Base-by-base conservation (phyloP, 768 basidiomycete genomes). In the Pisolithus albus region DNA sequence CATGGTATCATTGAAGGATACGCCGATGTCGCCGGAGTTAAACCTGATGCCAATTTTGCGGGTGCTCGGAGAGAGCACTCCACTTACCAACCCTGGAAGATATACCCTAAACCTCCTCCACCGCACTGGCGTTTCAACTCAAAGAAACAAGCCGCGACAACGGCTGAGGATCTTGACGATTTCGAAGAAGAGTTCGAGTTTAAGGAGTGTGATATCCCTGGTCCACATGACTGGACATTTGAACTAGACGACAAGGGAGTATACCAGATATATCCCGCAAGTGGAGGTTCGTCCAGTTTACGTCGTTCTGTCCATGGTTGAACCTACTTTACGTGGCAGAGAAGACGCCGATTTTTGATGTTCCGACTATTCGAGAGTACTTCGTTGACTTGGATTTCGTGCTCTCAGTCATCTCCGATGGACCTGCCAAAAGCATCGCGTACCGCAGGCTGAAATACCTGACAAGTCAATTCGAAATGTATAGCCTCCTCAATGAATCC, bases 301-400 rank as follows among this genome's bases (percentile, higher is more conserved):
- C 30, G 13, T 26, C 11, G 23, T 30, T 43, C 0, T 16, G 16
- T 8, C 18, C 45, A n/a, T 45, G 19, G 41, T 8, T 13, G 44
- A 51, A 52, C 5, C 18, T n/a, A 6, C 18, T 28, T 13, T 23
- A 5, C 64, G 63, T 58, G 11, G 57, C 64, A 47, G 68, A 70
- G 18, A 73, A 70, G 45, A 77, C 76, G 47, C 90, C 92, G 0
- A 69, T 81, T 0, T 93, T 86, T 62, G 77, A 84, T 52, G 78
- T 95, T 7, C 93, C 93, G 2, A 83, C 77, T 43, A 86, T 98
- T 46, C 79, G 88, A 54, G 96, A 99, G 65, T 99, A 98, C 64
- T 99, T 96, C 65, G 76, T 92, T 49, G 96, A 99, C 64, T 81
- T 99, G 6, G 95, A 99, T 64, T 92, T 85, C 63, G 78, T 98